These are phyloP conservation scores for Lactarius quietus DNA, from an alignment of 768 basidiomycete species.

Conservation along the genomic window DNA sequence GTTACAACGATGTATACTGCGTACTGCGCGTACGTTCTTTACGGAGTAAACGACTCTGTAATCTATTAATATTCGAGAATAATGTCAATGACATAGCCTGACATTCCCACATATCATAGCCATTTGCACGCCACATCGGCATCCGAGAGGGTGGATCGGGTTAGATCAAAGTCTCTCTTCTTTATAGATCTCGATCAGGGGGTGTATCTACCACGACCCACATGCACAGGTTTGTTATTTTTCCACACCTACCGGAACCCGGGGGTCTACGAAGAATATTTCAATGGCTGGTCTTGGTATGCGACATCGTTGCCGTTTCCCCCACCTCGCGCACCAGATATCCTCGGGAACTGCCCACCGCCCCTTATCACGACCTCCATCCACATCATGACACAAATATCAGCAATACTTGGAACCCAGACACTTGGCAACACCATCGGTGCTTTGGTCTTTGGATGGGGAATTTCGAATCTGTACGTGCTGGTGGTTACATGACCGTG, in stretches of 20 bases:
- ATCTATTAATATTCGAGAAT: background rate
- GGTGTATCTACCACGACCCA: background rate
- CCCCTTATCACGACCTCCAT: background rate
- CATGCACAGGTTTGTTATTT: constrained; percentile 9
- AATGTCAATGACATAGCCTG: background rate
- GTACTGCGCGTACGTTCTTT: background rate
- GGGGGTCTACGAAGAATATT: constrained; percentile 8
- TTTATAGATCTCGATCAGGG: constrained; percentile 9
- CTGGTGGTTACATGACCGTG: background rate
- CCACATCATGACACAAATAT: background rate
- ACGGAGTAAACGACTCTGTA: background rate
- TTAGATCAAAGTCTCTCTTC: background rate
- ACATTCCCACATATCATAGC: too few species aligned
- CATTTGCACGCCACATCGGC: background rate
- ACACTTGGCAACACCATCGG: constrained; percentile 24
- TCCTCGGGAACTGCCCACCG: background rate
- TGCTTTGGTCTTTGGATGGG: constrained; percentile 24
- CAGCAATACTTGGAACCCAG: background rate
- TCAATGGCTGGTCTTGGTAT: background rate
- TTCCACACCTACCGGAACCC: background rate
- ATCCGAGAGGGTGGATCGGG: background rate
- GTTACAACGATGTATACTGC: background rate
- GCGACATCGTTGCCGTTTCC: background rate
- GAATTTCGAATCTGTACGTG: constrained; percentile 22
- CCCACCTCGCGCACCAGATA: background rate